Evolutionary conservation across 352 stramenopile species (phyloP), one percentile per base, ranked within the genome.

Genomic region (Peronosclerospora sorghi): DNA sequence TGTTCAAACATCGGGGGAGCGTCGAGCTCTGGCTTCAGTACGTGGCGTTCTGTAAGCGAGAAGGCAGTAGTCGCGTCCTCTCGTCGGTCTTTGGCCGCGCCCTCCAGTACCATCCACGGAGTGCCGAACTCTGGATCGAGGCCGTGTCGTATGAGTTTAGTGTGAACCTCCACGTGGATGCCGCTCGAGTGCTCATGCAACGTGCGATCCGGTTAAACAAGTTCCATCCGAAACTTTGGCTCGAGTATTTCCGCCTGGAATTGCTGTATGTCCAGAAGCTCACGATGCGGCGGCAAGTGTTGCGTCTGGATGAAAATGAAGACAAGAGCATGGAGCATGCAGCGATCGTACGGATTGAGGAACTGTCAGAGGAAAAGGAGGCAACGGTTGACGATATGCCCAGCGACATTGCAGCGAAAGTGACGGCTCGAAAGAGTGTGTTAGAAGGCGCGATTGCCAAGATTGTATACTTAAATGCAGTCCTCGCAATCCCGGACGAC

Each of bases 11-110:
- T 57, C 75, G 75, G 24, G 83, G 84, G 41, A 86, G 80, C 48
- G 52, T 96, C 17, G 79, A 94, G 50, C 65, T 96, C 26, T 96
- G 86, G 84, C 62, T 96, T 35, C 84, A 95, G 57, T 94, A 95
- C 50, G 83, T 95, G 42, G 81, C 79, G 26, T 92, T 86, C 38
- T 92, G 77, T 41, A 86, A 89, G 56, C 57, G 63, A 17, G 69
- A 86, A 26, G 67, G 64, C 27, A 86, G 74, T 38, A 60, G 62
- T 35, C 82, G 78, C 30, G 62, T 88, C 38, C 49, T 90, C 15
- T 86, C 74, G 17, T 60, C 74, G 24, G 73, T 90, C 12, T 95
- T 95, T 49, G 86, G 83, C 6, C 68, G 78, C 34, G 86, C 86
- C 20, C 57, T 96, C 41, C 83, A 95, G 53, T 71, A 79, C 46